A percentile compares a stretch with the other conserved stretches of the same genome.
phyloP scores from a whole-genome alignment of 371 early-diverging fungal genomes.

The Mortierella sp. region DNA sequence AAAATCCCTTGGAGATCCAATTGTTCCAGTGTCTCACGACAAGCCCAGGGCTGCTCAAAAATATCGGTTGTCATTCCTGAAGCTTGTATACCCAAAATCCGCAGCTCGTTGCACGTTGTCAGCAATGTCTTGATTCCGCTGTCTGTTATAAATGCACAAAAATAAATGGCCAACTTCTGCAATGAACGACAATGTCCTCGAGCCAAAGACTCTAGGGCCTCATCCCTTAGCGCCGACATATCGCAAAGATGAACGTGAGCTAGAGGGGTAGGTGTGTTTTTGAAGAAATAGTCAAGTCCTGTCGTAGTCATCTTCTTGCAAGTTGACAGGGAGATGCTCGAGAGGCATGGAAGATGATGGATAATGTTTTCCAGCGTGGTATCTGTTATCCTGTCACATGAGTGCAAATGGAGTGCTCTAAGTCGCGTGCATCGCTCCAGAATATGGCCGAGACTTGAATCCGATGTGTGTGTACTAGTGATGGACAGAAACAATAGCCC shows the following conservation, averaged over 20 bases:
- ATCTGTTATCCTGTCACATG: conserved; percentile 28
- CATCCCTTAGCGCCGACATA: conserved; percentile 17
- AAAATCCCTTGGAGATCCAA: conserved; percentile 34
- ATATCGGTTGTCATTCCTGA: conserved; percentile 23
- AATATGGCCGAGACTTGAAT: conserved; percentile 12
- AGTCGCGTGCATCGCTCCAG: conserved; percentile 20
- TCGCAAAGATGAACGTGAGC: conserved; percentile 33
- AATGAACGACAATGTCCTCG: conserved; percentile 7
- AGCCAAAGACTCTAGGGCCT: conserved; percentile 18
- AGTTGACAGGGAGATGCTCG: conserved; percentile 23
- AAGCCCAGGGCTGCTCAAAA: conserved; percentile 34
- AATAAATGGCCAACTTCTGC: conserved; percentile 32
- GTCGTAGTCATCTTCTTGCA: conserved; percentile 16
- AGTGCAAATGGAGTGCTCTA: conserved; percentile 19
- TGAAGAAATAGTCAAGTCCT: conserved; percentile 23
- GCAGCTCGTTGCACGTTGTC: conserved; percentile 10
- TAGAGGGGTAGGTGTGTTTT: not conserved
- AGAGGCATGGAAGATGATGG: not conserved
- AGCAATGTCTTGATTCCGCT: conserved; percentile 21
- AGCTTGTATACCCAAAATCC: conserved; percentile 26
- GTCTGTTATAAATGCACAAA: conserved; percentile 22
- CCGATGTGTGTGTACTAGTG: conserved; percentile 22
- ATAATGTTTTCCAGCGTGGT: conserved; percentile 7
- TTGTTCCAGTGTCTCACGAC: conserved; percentile 24
- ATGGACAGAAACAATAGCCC: conserved; percentile 20